Evolutionary conservation across 495 filamentous ascomycete genomes (phyloP).

Genomic region (Geopyxis carbonaria): DNA sequence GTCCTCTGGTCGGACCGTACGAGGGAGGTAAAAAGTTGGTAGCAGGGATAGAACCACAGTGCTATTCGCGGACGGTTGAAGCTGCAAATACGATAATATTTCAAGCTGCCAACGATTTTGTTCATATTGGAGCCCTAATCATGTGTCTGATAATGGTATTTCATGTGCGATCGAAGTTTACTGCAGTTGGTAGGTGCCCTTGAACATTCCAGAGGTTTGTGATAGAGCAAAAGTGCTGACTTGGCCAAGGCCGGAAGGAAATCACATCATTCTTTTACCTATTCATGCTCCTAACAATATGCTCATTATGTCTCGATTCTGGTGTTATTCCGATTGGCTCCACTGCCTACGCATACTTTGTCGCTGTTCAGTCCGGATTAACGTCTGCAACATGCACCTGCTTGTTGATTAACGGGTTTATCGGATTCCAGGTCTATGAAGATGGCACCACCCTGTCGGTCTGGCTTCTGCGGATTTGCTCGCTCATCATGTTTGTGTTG

Average conservation of each 20-base stretch:
- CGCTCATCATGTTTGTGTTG: conserved; percentile 66
- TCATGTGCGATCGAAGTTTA: conserved; percentile 94
- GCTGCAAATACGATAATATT: conserved; percentile 98
- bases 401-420: conserved; percentile 91
- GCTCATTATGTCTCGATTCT: conserved; percentile 80
- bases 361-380: conserved; percentile 75
- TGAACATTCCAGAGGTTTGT: neutral
- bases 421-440: conserved; percentile 97
- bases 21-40: conserved; percentile 42
- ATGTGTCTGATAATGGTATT: conserved; percentile 97
- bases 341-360: conserved; percentile 73
- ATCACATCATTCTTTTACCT: conserved; percentile 97
- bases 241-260: conserved; percentile 74
- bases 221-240: neutral
- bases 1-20: conserved; percentile 59
- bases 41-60: conserved; percentile 70
- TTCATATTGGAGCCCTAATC: conserved; percentile 76
- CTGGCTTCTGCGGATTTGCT: conserved; percentile 72
- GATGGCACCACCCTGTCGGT: conserved; percentile 91
- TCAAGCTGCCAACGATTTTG: conserved; percentile 73
- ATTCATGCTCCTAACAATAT: conserved; percentile 75
- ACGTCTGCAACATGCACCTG: conserved; percentile 76
- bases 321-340: conserved; percentile 78
- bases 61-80: conserved; percentile 89
- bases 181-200: conserved; percentile 73